phyloP scores from a whole-genome alignment of 2,329 filamentous ascomycete genomes.

The Westerdykella aurantiaca region DNA sequence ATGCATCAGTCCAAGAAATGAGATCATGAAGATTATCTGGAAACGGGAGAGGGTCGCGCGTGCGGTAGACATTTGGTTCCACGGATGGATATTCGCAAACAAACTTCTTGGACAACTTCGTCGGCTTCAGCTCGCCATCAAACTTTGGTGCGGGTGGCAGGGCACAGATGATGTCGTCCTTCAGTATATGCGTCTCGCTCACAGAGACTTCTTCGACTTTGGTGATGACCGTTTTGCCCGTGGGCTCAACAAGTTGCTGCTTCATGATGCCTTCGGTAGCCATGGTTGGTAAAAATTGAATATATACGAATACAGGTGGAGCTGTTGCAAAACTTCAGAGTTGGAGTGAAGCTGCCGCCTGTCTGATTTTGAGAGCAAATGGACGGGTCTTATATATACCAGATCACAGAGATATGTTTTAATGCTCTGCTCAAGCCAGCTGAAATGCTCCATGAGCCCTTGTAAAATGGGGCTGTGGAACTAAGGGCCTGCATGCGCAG shows the following conservation, averaged over 20 bases:
- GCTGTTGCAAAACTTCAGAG: no score
- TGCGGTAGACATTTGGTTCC: constrained; percentile 2
- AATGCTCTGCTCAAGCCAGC: no score
- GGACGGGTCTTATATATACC: no score
- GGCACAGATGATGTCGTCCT: not conserved
- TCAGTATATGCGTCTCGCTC: not conserved
- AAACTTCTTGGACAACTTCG: constrained; percentile 6
- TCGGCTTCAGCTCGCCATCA: not conserved
- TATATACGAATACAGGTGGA: no score
- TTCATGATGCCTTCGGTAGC: not conserved
- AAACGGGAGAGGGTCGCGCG: constrained; percentile 3
- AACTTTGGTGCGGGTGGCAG: not conserved
- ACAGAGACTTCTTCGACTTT: not conserved
- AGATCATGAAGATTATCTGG: constrained; percentile 1
- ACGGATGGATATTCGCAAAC: constrained; percentile 3
- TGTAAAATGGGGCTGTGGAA: no score
- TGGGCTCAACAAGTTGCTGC: not conserved
- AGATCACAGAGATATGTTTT: no score
- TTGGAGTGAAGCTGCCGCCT: no score
- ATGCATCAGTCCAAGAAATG: constrained; percentile 8
- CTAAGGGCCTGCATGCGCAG: no score
- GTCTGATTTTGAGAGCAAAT: no score
- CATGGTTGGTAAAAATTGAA: not conserved
- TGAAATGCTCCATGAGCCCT: no score
- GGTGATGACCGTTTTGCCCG: not conserved